Evolutionary conservation across 495 filamentous ascomycete genomes (phyloP).

Genomic region (Astrothelium subdiscretum): DNA sequence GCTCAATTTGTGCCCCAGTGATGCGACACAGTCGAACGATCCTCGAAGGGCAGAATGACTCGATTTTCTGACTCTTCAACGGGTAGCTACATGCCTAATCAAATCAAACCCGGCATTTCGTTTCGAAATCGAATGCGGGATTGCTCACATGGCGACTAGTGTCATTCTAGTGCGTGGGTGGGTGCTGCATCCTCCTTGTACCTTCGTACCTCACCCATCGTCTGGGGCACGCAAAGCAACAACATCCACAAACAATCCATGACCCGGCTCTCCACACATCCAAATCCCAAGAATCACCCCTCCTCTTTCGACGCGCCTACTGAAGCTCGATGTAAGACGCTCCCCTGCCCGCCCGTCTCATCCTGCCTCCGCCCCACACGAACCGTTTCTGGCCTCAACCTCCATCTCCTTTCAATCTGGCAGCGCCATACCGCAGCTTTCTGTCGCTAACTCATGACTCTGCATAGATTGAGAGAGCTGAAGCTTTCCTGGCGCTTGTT

Average conservation of each 20-base stretch:
- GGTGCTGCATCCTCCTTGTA: not conserved
- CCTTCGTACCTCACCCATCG: not conserved
- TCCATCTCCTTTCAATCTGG: not conserved
- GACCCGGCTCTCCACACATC: not conserved
- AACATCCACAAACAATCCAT: not conserved
- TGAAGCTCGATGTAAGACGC: not conserved
- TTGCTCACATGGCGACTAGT: too few relatives aligned
- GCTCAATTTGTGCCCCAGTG: too few relatives aligned
- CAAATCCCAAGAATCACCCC: too few relatives aligned
- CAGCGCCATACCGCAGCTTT: not conserved
- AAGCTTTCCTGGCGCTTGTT: not conserved
- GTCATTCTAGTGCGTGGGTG: too few relatives aligned
- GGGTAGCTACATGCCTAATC: too few relatives aligned
- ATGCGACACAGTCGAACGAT: not conserved
- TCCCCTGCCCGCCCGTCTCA: not conserved
- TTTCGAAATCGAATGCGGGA: too few relatives aligned
- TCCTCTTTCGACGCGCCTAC: not conserved
- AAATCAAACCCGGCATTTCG: too few relatives aligned
- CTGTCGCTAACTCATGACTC: not conserved
- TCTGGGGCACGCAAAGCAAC: not conserved
- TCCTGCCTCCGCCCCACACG: not conserved
- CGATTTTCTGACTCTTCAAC: not conserved
- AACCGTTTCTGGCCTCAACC: not conserved
- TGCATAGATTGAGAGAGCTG: not conserved
- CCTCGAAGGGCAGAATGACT: not conserved